These are phyloP conservation scores for Chernovozyma aurita DNA, from an alignment of 1,139 yeast species.

Conservation along the genomic window DNA sequence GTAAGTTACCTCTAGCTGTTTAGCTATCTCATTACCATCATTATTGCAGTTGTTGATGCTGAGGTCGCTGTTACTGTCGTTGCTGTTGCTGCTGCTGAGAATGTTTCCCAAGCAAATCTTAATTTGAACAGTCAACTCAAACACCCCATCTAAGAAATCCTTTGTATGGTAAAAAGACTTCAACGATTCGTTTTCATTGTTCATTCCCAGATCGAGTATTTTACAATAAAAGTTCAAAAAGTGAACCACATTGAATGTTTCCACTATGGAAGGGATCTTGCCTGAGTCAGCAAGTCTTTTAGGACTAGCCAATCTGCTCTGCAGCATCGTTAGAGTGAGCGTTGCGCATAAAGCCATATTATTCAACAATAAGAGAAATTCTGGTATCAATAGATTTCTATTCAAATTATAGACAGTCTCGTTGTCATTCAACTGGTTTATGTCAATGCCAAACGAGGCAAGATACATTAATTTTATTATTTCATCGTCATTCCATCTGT, in stretches of 20 bases:
- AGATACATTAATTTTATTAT: conserved; percentile 30
- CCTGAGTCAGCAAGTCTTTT: not conserved
- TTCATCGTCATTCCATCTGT: conserved; percentile 44
- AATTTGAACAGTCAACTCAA: conserved; percentile 36
- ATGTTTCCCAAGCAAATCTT: conserved; percentile 11
- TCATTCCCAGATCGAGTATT: conserved; percentile 26
- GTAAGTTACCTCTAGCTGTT: conserved; percentile 19
- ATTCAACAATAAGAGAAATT: conserved; percentile 35
- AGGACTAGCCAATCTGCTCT: not conserved
- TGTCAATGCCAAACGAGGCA: conserved; percentile 26
- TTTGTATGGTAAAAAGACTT: conserved; percentile 21
- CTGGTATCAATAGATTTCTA: conserved; percentile 30
- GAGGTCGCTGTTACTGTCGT: conserved; percentile 22
- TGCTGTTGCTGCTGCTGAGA: not conserved
- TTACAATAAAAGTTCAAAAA: conserved; percentile 31
- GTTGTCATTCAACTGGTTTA: not conserved
- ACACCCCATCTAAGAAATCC: conserved; percentile 37
- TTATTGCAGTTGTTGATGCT: conserved; percentile 21
- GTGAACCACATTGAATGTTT: conserved; percentile 28
- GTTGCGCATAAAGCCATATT: conserved; percentile 26
- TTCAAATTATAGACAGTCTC: conserved; percentile 7
- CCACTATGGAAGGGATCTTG: not conserved
- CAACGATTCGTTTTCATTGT: conserved; percentile 9
- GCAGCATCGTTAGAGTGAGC: not conserved
- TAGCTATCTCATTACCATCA: conserved; percentile 15